These are phyloP conservation scores for Umbelopsis vinacea DNA, from an alignment of 192 early-diverging fungal species.

Conservation along the genomic window DNA sequence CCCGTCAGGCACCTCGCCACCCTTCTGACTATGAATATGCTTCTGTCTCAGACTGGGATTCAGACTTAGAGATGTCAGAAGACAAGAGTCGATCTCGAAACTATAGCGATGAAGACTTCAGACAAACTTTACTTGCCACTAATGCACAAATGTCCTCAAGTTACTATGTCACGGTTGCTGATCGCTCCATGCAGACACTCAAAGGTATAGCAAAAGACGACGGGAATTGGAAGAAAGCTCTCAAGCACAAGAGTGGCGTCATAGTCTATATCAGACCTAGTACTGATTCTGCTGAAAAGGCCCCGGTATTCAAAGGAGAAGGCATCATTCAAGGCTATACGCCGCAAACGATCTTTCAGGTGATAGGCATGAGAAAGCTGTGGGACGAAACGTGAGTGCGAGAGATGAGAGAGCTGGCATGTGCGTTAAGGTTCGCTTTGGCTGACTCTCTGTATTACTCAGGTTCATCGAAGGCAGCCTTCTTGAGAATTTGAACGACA, in stretches of 20 bases:
- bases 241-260: constrained; percentile 51
- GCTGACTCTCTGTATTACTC: neutral
- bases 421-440: neutral
- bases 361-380: constrained; percentile 56
- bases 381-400: constrained; percentile 52
- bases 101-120: neutral
- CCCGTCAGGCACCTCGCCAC: constrained; percentile 9
- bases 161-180: constrained; percentile 25
- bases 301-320: constrained; percentile 50
- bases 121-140: neutral
- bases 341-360: constrained; percentile 54
- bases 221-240: constrained; percentile 50
- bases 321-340: constrained; percentile 47
- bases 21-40: neutral
- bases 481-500: constrained; percentile 43
- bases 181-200: constrained; percentile 42
- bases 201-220: constrained; percentile 36
- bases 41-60: constrained; percentile 14
- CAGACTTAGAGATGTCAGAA: neutral
- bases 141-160: constrained; percentile 3
- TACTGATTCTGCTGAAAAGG: constrained; percentile 36
- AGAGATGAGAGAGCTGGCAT: neutral
- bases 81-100: neutral
- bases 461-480: constrained; percentile 43
- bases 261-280: constrained; percentile 44